Conservation (phyloP, 2,329 filamentous ascomycete genomes). For the Talaromyces sp. region DNA sequence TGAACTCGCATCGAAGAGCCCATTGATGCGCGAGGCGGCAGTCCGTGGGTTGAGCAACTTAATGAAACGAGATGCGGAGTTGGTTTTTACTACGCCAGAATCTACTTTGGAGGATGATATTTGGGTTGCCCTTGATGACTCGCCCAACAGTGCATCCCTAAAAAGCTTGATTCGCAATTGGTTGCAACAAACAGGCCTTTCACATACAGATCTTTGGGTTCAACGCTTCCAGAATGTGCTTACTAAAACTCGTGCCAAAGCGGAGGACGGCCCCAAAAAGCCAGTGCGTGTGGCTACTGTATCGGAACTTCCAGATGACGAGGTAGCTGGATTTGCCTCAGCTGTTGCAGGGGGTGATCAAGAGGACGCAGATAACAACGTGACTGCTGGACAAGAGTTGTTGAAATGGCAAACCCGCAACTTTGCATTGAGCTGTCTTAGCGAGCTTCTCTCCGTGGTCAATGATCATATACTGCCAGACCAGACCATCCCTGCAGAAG, state of each 20-base stretch:
- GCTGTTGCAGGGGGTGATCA: conserved; percentile 59
- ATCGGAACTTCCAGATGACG: conserved; percentile 89
- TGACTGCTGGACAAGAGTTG: conserved; percentile 69
- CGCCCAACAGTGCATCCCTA: conserved; percentile 72
- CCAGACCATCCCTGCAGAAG: conserved; percentile 71
- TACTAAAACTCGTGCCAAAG: conserved; percentile 74
- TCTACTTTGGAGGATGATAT: conserved; percentile 81
- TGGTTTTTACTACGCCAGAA: conserved; percentile 71
- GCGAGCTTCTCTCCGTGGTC: conserved; percentile 73
- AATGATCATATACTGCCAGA: conserved; percentile 73
- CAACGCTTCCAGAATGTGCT: conserved; percentile 82
- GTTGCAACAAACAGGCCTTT: conserved; percentile 82
- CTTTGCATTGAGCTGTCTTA: conserved; percentile 86
- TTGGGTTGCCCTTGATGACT: conserved; percentile 80
- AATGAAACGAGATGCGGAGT: conserved; percentile 85
- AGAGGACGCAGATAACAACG: conserved; percentile 47
- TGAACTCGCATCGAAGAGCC: conserved; percentile 65
- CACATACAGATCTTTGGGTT: conserved; percentile 79
- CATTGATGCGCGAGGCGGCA: conserved; percentile 70
- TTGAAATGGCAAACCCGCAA: conserved; percentile 93
- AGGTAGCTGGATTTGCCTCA: conserved; percentile 91
- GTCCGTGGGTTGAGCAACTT: conserved; percentile 87
- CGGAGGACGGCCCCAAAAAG: conserved; percentile 41
- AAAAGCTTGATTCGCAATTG: conserved; percentile 85
- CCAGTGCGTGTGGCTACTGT: conserved; percentile 42